Evolutionary conservation across 805 yeast species (phyloP), one percentile per base, ranked within the genome.

Genomic region (Zygotorulaspora chibaensis): DNA sequence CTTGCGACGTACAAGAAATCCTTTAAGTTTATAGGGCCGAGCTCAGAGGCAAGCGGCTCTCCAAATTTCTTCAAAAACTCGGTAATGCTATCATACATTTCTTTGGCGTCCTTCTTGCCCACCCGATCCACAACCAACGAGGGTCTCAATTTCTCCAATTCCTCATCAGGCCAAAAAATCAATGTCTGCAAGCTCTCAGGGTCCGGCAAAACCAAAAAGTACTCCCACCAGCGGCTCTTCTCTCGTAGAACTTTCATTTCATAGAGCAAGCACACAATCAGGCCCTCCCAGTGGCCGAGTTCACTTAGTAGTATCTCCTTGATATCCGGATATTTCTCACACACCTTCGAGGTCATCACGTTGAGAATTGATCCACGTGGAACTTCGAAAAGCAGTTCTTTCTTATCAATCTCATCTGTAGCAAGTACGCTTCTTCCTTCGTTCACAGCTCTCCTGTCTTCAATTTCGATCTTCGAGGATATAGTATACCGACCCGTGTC

Each of bases 341-440:
- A 9, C 15, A 83, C 61, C 1, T 76, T 62, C 25, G 83, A 76
- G 8, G 81, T 83, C 13, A 74, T 76, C n/a, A 81, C 72, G 54
- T 82, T 80, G 40, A 91, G 56, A 6, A 84, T 62, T 0, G 76
- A 63, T 1, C 61, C 57, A 44, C 86, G 68, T 0, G 96, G 91
- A 25, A 93, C 74, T 33, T 76, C 71, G 62, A 90, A 87, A 13
- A 91, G 64, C 1, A 70, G 70, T 46, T 87, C 95, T 44, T 76
- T 89, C 39, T 69, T 65, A 2, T 58, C 60, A 16, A 91, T 84
- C 51, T 80, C 81, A 31, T 76, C 76, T 0, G 52, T 46, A 1
- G 96, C 95, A 3, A 81, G 59, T 8, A 91, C 61, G 3, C 90
- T 95, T 27, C 97, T 71, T 8, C 98, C 98, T 62, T 87, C 88